Evolutionary conservation across 768 basidiomycete genomes (phyloP).

Genomic region (Pleurotus ostreatus): DNA sequence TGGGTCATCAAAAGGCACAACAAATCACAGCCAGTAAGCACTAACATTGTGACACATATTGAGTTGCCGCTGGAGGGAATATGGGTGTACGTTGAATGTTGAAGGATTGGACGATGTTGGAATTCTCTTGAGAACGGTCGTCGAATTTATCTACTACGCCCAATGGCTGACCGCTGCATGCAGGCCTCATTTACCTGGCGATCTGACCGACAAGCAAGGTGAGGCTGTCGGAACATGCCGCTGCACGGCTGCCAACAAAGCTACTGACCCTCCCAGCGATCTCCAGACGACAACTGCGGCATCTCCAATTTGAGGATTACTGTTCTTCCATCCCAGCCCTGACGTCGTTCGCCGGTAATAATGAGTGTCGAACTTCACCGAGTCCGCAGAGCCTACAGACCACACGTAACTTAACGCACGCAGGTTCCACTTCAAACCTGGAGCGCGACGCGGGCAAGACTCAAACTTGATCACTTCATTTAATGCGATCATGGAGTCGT

Average conservation of each 20-base stretch:
- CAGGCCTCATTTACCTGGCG: constrained; percentile 36
- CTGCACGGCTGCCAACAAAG: constrained; percentile 14
- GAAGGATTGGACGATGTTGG: background rate
- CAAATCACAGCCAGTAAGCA: constrained; percentile 13
- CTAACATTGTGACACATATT: constrained; percentile 76
- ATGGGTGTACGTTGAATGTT: background rate
- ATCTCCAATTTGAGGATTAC: background rate
- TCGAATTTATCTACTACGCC: constrained; percentile 12
- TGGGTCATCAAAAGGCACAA: background rate
- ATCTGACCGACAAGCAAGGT: constrained; percentile 26
- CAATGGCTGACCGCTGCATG: constrained; percentile 24
- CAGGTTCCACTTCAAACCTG: background rate
- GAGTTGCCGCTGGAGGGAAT: constrained; percentile 9
- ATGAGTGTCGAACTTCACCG: background rate
- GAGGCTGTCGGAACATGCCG: constrained; percentile 38
- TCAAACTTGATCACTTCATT: background rate
- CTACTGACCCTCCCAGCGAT: background rate
- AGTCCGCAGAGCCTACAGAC: background rate
- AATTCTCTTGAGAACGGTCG: background rate
- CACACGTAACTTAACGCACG: background rate
- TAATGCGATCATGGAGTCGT: background rate
- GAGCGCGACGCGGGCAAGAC: background rate
- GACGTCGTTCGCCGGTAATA: background rate
- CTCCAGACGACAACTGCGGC: constrained; percentile 9
- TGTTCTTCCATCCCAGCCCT: background rate